Evolutionary conservation across 2,329 filamentous ascomycete species (phyloP).

Genomic region (Epichloe hybrida): DNA sequence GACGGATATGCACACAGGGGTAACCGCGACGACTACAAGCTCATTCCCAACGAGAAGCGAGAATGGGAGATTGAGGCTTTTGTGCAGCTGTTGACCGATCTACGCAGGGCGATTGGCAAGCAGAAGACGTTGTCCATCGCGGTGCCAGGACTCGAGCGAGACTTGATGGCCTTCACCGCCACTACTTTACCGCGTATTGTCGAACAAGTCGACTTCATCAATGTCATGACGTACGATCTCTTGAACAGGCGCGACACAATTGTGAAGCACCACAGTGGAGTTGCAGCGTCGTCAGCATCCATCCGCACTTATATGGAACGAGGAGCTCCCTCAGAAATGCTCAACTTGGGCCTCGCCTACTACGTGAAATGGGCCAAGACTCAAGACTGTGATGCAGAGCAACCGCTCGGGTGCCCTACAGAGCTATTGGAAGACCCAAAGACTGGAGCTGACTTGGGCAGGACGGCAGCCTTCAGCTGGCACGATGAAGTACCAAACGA

Average conservation of each 20-base stretch:
- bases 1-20: conserved; percentile 26
- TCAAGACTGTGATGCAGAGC: conserved; percentile 24
- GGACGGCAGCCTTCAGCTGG: conserved; percentile 47
- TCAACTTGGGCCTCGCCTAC: conserved; percentile 53
- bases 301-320: conserved; percentile 46
- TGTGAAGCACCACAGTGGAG: conserved; percentile 53
- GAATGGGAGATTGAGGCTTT: conserved; percentile 49
- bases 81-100: conserved; percentile 43
- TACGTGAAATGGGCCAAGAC: conserved; percentile 53
- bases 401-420: conserved; percentile 41
- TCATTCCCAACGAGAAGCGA: conserved; percentile 45
- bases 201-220: conserved; percentile 50
- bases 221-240: conserved; percentile 56
- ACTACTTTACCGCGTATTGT: conserved; percentile 45
- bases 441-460: conserved; percentile 44
- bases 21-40: conserved; percentile 58
- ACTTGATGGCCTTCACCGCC: conserved; percentile 54
- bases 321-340: conserved; percentile 35
- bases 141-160: conserved; percentile 48
- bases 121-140: conserved; percentile 53
- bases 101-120: conserved; percentile 42
- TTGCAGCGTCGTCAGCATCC: conserved; percentile 38
- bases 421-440: conserved; percentile 42
- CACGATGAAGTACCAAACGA: conserved; percentile 39
- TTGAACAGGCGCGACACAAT: conserved; percentile 54